Conservation (phyloP, 192 early-diverging fungal species). For the Phycomyces blakesleeanus region DNA sequence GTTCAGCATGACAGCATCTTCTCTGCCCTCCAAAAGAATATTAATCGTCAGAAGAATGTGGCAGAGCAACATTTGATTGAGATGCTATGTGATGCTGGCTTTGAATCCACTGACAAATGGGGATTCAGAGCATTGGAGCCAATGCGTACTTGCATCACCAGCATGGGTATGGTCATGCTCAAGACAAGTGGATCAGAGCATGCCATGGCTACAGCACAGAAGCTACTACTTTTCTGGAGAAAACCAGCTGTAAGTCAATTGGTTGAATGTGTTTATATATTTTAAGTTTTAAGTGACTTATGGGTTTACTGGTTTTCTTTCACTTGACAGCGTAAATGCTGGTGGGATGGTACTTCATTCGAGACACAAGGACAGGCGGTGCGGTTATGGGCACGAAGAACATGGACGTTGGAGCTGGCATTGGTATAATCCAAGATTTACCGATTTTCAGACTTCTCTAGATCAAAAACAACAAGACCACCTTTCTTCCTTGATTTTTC, state of each 20-base stretch:
- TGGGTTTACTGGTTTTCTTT: no score
- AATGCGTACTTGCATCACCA: constrained; percentile 60
- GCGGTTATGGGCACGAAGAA: constrained; percentile 72
- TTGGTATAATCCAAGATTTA: constrained; percentile 42
- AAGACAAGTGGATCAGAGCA: constrained; percentile 64
- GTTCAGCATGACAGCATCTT: constrained; percentile 69
- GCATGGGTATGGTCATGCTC: constrained; percentile 64
- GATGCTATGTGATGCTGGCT: constrained; percentile 77
- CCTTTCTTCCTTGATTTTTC: background rate
- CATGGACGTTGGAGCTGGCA: constrained; percentile 76
- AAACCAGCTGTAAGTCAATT: constrained; percentile 66
- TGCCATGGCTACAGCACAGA: constrained; percentile 71
- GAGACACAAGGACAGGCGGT: constrained; percentile 49
- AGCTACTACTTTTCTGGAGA: constrained; percentile 73
- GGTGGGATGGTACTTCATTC: constrained; percentile 78
- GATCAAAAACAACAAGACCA: background rate
- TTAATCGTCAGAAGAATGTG: constrained; percentile 60
- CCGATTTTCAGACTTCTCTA: background rate
- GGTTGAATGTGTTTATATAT: no score
- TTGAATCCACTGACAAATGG: constrained; percentile 68
- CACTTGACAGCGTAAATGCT: constrained; percentile 70
- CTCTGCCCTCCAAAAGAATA: constrained; percentile 69
- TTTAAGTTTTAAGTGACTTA: background rate
- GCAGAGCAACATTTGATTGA: constrained; percentile 79
- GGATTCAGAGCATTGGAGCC: constrained; percentile 72